A percentile compares a stretch with the other conserved stretches of the same genome.
Conservation (phyloP, 352 stramenopile species). For the Globisporangium rhizosaccharum region DNA sequence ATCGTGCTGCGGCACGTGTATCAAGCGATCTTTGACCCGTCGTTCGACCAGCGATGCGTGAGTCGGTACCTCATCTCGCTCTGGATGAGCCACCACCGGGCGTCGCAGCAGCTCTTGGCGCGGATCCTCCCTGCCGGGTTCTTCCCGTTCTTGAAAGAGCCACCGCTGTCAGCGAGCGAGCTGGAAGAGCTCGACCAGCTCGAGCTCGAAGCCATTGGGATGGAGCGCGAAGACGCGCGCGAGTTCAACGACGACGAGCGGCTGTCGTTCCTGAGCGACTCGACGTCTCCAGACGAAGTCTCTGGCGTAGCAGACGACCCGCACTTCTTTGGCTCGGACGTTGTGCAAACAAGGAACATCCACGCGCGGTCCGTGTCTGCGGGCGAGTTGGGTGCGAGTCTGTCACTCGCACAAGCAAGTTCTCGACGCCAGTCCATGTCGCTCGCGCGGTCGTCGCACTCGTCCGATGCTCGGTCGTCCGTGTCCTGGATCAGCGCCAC, state of each 20-base stretch:
- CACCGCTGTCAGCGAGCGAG: conserved; percentile 67
- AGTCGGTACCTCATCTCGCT: conserved; percentile 93
- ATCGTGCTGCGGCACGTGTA: conserved; percentile 93
- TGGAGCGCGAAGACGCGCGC: conserved; percentile 30
- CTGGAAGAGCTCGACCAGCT: conserved; percentile 84
- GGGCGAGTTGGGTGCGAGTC: conserved; percentile 8
- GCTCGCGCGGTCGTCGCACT: conserved; percentile 32
- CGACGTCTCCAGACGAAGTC: conserved; percentile 10
- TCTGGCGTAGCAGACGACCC: conserved; percentile 1
- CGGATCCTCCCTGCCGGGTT: conserved; percentile 90
- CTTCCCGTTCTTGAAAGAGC: conserved; percentile 85
- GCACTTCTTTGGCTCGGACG: conserved; percentile 8
- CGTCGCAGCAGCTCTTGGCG: conserved; percentile 86
- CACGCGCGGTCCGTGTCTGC: conserved; percentile 9
- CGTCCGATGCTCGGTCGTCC: conserved; percentile 20
- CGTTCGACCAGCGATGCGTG: conserved; percentile 91
- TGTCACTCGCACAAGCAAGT: neutral
- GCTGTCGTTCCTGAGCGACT: conserved; percentile 33
- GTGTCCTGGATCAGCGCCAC: conserved; percentile 25
- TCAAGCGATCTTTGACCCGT: conserved; percentile 89
- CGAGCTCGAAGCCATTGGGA: conserved; percentile 56
- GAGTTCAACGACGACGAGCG: conserved; percentile 27
- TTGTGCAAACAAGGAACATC: neutral
- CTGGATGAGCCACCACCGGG: conserved; percentile 90
- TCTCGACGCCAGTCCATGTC: conserved; percentile 23